Conservation (phyloP, 805 yeast species). For the Yarrowia deformans region DNA sequence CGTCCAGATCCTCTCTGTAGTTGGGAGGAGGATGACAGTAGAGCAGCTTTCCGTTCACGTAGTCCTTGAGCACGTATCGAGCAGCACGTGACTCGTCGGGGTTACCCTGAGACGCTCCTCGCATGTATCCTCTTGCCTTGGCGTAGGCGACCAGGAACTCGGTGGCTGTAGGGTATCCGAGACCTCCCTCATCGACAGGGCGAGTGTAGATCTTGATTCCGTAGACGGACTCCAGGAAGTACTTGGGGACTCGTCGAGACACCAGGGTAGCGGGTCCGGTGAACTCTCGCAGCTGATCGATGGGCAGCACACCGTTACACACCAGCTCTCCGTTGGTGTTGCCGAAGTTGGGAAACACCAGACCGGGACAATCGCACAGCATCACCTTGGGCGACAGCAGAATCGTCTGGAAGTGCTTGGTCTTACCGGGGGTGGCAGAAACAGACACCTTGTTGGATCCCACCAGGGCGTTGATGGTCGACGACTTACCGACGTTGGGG, state of each 20-base stretch:
- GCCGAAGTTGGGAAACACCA: constrained; percentile 97
- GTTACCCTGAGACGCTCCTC: constrained; percentile 84
- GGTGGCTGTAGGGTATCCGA: constrained; percentile 84
- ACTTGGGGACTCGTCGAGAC: constrained; percentile 87
- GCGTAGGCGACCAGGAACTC: constrained; percentile 92
- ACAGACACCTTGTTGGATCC: constrained; percentile 98
- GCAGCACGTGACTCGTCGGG: constrained; percentile 97
- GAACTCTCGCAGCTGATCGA: constrained; percentile 92
- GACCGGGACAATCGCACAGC: constrained; percentile 98
- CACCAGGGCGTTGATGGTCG: constrained; percentile 96
- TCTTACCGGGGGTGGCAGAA: constrained; percentile 97
- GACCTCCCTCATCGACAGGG: constrained; percentile 85
- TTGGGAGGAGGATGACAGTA: constrained; percentile 80
- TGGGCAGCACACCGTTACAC: constrained; percentile 98
- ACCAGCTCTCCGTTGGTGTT: constrained; percentile 95
- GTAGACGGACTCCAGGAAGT: constrained; percentile 85
- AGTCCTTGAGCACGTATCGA: constrained; percentile 89
- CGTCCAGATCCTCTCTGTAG: constrained; percentile 37
- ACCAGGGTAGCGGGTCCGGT: constrained; percentile 88
- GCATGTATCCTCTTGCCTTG: constrained; percentile 93
- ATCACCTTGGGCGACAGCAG: constrained; percentile 80
- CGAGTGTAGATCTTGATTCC: constrained; percentile 87
- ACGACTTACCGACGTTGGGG: constrained; percentile 95
- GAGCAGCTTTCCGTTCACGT: constrained; percentile 87
- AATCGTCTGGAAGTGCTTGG: constrained; percentile 98